Evolutionary conservation across 257 asterid species (phyloP).

Genomic region (Solanum arcanum): DNA sequence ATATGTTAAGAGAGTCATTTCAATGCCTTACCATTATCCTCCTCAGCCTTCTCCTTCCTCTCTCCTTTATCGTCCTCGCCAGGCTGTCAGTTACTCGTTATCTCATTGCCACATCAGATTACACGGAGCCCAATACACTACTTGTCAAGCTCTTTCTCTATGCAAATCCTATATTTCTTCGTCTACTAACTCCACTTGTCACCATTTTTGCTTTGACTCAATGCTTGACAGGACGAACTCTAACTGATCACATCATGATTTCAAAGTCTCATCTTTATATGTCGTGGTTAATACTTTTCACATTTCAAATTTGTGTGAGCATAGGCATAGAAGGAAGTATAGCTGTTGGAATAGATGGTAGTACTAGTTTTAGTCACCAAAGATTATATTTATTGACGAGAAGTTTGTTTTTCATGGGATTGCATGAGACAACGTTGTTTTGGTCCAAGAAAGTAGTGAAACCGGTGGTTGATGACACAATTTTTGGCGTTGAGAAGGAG

Average conservation of each 20-base stretch:
- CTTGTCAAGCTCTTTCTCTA: constrained; percentile 17
- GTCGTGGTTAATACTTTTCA: constrained; percentile 44
- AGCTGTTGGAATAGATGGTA: constrained; percentile 40
- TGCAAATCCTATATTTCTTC: constrained; percentile 28
- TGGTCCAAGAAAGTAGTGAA: constrained; percentile 62
- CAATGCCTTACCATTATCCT: constrained; percentile 37
- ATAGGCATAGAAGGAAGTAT: constrained; percentile 75
- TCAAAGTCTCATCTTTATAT: constrained; percentile 8
- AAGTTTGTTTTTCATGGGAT: constrained; percentile 45
- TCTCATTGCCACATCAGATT: constrained; percentile 9
- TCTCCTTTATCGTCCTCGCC: constrained; percentile 62
- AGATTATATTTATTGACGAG: constrained; percentile 9
- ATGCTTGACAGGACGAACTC: constrained; percentile 17
- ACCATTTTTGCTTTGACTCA: constrained; percentile 30
- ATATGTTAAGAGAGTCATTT: constrained; percentile 14
- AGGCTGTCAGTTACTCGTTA: constrained; percentile 38
- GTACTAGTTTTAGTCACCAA: constrained; percentile 13
- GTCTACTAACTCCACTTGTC: constrained; percentile 25
- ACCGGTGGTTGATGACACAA: constrained; percentile 68
- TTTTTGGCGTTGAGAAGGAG: constrained; percentile 22
- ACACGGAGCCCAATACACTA: constrained; percentile 2
- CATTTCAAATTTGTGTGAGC: constrained; percentile 45
- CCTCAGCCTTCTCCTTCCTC: constrained; percentile 76
- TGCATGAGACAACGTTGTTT: constrained; percentile 51
- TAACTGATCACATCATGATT: neutral